Evolutionary conservation across 352 stramenopile genomes (phyloP), one percentile per base, ranked within the genome.

Genomic region (Vaucheria bursata): DNA sequence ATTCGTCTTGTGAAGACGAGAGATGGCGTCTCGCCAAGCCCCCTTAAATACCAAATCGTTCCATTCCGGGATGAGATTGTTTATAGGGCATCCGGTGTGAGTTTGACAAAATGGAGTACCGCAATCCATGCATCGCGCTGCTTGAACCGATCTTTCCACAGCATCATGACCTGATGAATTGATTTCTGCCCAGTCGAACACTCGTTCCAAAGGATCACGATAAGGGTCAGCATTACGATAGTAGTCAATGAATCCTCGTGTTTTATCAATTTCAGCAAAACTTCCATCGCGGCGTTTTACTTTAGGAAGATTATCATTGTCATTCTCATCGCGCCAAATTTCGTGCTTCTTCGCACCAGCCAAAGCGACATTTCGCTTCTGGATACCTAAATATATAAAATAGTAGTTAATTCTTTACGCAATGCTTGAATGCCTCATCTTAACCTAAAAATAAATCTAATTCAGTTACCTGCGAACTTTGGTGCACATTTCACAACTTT

Each of bases 61-160:
- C 93, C 94, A 98, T 87, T 98, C 94, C 0, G 95, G 95, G 79
- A 98, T 98, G 25, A 98, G 86, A 84, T 98, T 98, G 87, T 97
- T 94, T 25, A 98, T 91, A 31, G 95, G 95, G 81, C 95, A 98
- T 66, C 95, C 95, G 49, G 93, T 97, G 86, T 98, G 93, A 38
- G 94, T 98, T 86, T 97, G 93, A 86, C 94, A 98, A 81, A 98
- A 98, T 37, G 95, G 95, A 12, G 94, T 98, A 59, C 95, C 95
- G 85, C 95, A 98, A 87, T 98, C 94, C 95, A 98, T 98, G 88
- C 95, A 98, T 38, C 95, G 91, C 68, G 94, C 93, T 0, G 94
- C 94, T 84, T 98, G 95, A 32, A 93, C 88, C 67, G 89, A 92
- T 12, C 87, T 84, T 83, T 93, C 89, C 8, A 91, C 83, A 0